phyloP scores from a whole-genome alignment of 2,329 filamentous ascomycete genomes.

The Zymoseptoria crescenta region DNA sequence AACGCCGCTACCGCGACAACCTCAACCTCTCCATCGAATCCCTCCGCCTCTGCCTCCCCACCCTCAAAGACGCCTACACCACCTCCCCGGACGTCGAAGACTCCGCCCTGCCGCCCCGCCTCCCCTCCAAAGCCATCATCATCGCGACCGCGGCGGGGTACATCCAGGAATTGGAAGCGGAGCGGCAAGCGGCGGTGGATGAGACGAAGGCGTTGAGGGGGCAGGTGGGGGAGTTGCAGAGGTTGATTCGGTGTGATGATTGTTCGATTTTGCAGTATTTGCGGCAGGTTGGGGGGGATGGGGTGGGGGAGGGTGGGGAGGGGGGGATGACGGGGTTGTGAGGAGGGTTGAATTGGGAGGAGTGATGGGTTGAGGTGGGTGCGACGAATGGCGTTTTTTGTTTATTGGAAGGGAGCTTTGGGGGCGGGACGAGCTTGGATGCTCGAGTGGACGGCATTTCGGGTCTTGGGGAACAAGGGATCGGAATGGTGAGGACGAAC shows the following conservation, averaged over 20 bases:
- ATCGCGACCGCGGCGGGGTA: constrained; percentile 40
- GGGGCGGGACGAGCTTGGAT: too few relatives aligned
- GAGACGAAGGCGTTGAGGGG: constrained; percentile 33
- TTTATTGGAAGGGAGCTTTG: too few relatives aligned
- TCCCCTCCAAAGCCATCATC: constrained; percentile 39
- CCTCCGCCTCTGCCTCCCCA: constrained; percentile 32
- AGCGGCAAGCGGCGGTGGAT: constrained; percentile 33
- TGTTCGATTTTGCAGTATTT: constrained; percentile 28
- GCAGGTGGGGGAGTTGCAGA: constrained; percentile 37
- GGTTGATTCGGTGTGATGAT: constrained; percentile 40
- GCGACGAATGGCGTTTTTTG: not conserved
- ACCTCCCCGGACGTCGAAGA: constrained; percentile 37
- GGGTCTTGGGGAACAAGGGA: too few relatives aligned
- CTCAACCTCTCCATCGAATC: constrained; percentile 41
- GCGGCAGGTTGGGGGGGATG: constrained; percentile 11
- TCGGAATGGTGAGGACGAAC: too few relatives aligned
- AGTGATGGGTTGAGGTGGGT: not conserved
- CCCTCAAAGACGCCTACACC: constrained; percentile 33
- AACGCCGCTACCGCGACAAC: constrained; percentile 41
- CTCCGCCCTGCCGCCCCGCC: constrained; percentile 33
- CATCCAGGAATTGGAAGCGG: constrained; percentile 40
- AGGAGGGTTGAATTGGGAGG: not conserved
- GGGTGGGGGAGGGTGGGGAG: not conserved
- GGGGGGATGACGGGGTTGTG: not conserved
- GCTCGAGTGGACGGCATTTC: too few relatives aligned